Conservation (phyloP, 2,329 filamentous ascomycete species). For the Ophiocordyceps camponoti-leonardi region DNA sequence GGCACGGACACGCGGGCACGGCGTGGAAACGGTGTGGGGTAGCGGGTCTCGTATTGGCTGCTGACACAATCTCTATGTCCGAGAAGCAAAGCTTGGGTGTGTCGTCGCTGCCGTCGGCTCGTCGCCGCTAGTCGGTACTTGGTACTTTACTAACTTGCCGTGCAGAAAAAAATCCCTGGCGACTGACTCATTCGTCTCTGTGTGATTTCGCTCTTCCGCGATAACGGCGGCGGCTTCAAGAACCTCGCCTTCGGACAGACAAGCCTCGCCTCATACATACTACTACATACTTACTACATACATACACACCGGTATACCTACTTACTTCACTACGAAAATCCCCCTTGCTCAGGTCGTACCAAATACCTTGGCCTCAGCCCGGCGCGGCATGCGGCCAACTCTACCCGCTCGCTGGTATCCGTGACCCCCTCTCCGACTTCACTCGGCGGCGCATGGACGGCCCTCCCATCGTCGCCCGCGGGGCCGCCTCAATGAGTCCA, state of each 20-base stretch:
- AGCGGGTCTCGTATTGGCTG: not conserved
- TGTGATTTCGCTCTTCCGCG: too few species aligned
- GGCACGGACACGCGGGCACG: not conserved
- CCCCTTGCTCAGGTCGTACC: not conserved
- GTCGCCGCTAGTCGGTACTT: not conserved
- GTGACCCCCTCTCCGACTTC: conserved; percentile 4
- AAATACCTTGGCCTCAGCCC: not conserved
- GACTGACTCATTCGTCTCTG: too few species aligned
- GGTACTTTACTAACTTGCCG: too few species aligned
- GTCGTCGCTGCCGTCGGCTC: not conserved
- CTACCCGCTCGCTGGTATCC: not conserved
- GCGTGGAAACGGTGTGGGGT: not conserved
- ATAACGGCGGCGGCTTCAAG: too few species aligned
- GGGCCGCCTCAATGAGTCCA: conserved; percentile 33
- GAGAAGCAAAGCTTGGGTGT: not conserved
- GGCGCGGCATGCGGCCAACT: not conserved
- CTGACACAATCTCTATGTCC: not conserved
- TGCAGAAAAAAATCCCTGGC: too few species aligned
- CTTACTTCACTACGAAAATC: not conserved
- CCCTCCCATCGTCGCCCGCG: conserved; percentile 25
- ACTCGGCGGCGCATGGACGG: conserved; percentile 26
- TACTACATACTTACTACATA: not conserved
- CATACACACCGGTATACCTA: not conserved
- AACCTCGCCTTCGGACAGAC: too few species aligned
- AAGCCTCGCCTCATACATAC: too few species aligned